Percentiles rank a stretch among this genome's conserved stretches.
Conservation (phyloP, 2,329 filamentous ascomycete genomes). For the Cladophialophora yegresii region DNA sequence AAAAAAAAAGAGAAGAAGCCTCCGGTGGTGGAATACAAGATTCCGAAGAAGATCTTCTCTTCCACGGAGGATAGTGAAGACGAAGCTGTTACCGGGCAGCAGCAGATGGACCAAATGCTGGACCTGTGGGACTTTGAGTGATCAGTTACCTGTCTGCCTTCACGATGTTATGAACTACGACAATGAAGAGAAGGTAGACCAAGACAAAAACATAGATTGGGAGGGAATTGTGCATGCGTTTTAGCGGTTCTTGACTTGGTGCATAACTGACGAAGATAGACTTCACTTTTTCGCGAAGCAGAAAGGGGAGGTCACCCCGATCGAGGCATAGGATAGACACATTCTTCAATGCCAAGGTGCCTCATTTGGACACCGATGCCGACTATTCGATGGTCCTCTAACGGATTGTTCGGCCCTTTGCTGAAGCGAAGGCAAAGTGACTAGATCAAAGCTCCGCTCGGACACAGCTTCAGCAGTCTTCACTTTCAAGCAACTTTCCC, state of each 20-base stretch:
- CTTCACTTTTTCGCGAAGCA: neutral
- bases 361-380: neutral
- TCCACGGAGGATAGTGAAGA: slow-evolving; percentile 20
- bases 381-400: neutral
- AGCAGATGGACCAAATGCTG: slow-evolving; percentile 16
- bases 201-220: slow-evolving; percentile 8
- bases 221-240: slow-evolving; percentile 7
- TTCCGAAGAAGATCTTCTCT: slow-evolving; percentile 78
- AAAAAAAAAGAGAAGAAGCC: slow-evolving; percentile 73
- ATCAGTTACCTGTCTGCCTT: neutral
- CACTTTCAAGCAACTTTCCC: neutral
- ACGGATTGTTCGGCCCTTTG: neutral
- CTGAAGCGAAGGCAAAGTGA: neutral
- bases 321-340: neutral
- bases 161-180: slow-evolving; percentile 7
- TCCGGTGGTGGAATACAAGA: slow-evolving; percentile 90
- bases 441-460: neutral
- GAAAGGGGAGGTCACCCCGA: neutral
- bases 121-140: slow-evolving; percentile 29
- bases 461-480: neutral
- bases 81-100: slow-evolving; percentile 7
- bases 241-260: neutral
- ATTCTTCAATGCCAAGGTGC: neutral
- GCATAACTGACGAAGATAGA: neutral
- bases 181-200: slow-evolving; percentile 7